Conservation (phyloP, 208 protist genomes). For the Trypanosoma boissoni region DNA sequence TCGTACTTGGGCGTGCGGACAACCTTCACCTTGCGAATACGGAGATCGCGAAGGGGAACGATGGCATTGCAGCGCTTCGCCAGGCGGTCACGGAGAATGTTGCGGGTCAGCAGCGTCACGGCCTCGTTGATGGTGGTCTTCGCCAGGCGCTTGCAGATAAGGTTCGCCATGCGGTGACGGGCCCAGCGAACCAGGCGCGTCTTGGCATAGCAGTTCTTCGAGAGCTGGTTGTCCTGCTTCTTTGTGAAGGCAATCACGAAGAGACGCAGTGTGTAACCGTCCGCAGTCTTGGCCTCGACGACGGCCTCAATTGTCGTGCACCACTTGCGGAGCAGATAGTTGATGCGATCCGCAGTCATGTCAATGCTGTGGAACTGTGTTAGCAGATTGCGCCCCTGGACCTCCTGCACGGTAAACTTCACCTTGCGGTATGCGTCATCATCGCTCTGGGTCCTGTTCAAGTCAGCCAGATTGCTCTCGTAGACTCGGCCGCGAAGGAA, state of each 20-base stretch:
- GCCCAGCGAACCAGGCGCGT: slow-evolving; percentile 93
- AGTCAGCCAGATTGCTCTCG: slow-evolving; percentile 97
- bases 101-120: slow-evolving; percentile 93
- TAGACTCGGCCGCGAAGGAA: slow-evolving; percentile 96
- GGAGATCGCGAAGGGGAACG: slow-evolving; percentile 97
- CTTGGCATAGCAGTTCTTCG: slow-evolving; percentile 98
- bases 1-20: slow-evolving; percentile 97
- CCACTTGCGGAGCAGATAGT: slow-evolving; percentile 98
- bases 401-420: slow-evolving; percentile 95
- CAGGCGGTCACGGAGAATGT: slow-evolving; percentile 96
- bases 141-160: slow-evolving; percentile 89
- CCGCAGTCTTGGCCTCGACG: slow-evolving; percentile 96
- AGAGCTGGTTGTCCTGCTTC: slow-evolving; percentile 88
- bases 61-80: slow-evolving; percentile 92
- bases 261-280: slow-evolving; percentile 96
- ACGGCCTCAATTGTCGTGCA: slow-evolving; percentile 96
- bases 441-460: slow-evolving; percentile 87
- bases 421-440: slow-evolving; percentile 96
- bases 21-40: slow-evolving; percentile 98
- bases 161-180: slow-evolving; percentile 94
- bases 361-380: slow-evolving; percentile 99
- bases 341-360: slow-evolving; percentile 98
- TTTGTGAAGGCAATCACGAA: slow-evolving; percentile 99
- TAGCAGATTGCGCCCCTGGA: slow-evolving; percentile 95
- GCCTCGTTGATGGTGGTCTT: slow-evolving; percentile 92